Evolutionary conservation across 257 asterid genomes (phyloP).

Genomic region (Knoxia roxburghii): DNA sequence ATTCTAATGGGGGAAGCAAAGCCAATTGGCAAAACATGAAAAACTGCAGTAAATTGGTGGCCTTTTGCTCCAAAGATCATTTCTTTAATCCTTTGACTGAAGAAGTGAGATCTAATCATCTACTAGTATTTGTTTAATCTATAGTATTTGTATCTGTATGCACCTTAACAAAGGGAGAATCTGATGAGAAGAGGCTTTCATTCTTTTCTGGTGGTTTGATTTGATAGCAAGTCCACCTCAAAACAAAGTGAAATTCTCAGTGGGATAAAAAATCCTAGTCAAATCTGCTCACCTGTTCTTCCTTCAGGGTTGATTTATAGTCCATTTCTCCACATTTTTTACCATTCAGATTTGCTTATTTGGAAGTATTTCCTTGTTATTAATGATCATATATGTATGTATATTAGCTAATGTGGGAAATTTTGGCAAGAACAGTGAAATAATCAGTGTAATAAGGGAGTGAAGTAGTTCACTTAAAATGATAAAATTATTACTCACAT

Average conservation of each 20-base stretch:
- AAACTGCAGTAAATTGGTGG: neutral
- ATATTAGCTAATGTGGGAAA: neutral
- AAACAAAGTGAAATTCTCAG: conserved; percentile 3
- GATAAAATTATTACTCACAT: no score
- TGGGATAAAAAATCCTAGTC: conserved; percentile 17
- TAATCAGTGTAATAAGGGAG: no score
- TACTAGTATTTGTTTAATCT: neutral
- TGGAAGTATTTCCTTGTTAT: neutral
- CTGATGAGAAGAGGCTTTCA: conserved; percentile 11
- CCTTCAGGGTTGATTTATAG: neutral
- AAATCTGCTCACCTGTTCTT: conserved; percentile 10
- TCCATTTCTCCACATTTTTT: neutral
- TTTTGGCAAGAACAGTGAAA: no score
- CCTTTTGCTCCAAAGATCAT: neutral
- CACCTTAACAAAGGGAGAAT: neutral
- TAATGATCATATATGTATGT: neutral
- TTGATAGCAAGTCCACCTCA: conserved; percentile 16
- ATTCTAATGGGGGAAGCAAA: no score
- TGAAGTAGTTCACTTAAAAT: no score
- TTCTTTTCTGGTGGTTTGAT: neutral
- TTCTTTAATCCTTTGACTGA: neutral
- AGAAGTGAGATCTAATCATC: neutral
- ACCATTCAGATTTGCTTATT: no score
- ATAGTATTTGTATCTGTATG: neutral
- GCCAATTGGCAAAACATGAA: neutral